A percentile compares a stretch with the other conserved stretches of the same genome.
Conservation (phyloP, 176 grass and related monocot genomes). For the Zea mays region Zm-B73-REFERENCE-NAM-5.0 NC_050098.1:228204501-228205000, state of each 20-base stretch:
- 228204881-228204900: conserved; percentile 68
- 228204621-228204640: neutral
- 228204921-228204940: conserved; percentile 83
- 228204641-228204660: conserved; percentile 34
- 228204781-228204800: conserved; percentile 49
- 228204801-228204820: conserved; percentile 48
- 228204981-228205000: conserved; percentile 70
- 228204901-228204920: conserved; percentile 74
- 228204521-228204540: neutral
- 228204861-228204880: conserved; percentile 58
- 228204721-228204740: conserved; percentile 24
- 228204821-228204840: neutral
- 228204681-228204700: neutral
- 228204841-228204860: conserved; percentile 34
- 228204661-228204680: conserved; percentile 34
- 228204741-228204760: conserved; percentile 39
- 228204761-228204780: conserved; percentile 41
- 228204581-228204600: neutral
- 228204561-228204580: neutral
- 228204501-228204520: conserved; percentile 32
- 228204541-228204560: conserved; percentile 40
- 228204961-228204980: conserved; percentile 80
- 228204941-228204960: conserved; percentile 62
- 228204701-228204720: conserved; percentile 33
- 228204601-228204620: neutral